These are phyloP conservation scores for Chloridella minuta DNA, from an alignment of 352 stramenopile species.

Conservation along the genomic window DNA sequence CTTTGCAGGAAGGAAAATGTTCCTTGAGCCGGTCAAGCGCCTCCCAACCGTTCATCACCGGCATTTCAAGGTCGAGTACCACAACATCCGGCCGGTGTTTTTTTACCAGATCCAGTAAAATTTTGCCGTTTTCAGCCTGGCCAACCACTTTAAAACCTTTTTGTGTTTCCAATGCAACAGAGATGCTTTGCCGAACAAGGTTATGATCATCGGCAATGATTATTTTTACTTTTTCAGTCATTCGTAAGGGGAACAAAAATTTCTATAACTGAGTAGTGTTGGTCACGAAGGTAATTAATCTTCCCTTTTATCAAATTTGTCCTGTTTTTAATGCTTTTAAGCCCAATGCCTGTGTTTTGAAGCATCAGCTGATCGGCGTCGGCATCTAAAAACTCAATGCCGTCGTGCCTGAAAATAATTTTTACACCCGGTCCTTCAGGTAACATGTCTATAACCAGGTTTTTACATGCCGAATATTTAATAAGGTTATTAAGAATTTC, in stretches of 20 bases:
- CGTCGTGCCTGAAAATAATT: not conserved
- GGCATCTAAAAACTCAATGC: not conserved
- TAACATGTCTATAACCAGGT: too few species aligned
- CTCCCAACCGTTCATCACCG: not conserved
- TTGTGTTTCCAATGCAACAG: not conserved
- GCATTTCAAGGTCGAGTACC: not conserved
- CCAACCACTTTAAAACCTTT: not conserved
- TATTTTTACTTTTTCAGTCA: not conserved
- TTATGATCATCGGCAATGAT: not conserved
- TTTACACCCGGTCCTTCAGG: too few species aligned
- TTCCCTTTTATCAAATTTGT: not conserved
- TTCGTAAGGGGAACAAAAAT: not conserved
- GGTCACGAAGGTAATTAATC: not conserved
- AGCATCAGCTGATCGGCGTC: not conserved
- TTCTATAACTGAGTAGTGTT: not conserved
- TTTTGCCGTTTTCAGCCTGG: not conserved
- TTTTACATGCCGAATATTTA: not conserved
- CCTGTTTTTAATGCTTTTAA: not conserved
- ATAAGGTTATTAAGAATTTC: not conserved
- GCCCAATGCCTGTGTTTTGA: not conserved
- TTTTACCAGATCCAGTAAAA: not conserved
- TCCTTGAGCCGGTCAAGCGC: not conserved
- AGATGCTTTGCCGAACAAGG: not conserved
- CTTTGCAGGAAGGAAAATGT: not conserved
- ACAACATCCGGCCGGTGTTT: not conserved